These are phyloP conservation scores for Termitomyces sp. DNA, from an alignment of 768 basidiomycete genomes.

Conservation along the genomic window DNA sequence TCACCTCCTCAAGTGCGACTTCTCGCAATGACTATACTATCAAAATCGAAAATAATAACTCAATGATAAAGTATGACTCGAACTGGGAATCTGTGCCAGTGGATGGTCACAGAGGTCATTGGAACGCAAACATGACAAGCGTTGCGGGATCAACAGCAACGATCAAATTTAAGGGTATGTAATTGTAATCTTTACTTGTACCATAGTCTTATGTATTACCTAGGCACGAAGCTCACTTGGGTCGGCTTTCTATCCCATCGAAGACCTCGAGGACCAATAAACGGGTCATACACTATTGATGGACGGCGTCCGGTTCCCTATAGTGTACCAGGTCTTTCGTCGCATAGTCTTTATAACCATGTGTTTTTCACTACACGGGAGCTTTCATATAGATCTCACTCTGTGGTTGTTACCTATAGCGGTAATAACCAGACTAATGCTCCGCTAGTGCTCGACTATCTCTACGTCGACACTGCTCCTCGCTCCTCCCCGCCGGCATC, in stretches of 20 bases:
- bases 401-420: too few species aligned
- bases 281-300: slow-evolving; percentile 26
- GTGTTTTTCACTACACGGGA: slow-evolving; percentile 20
- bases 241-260: slow-evolving; percentile 20
- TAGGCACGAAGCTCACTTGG: slow-evolving; percentile 27
- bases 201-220: neutral
- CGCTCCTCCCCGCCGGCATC: too few species aligned
- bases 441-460: slow-evolving; percentile 19
- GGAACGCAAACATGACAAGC: neutral
- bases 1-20: neutral
- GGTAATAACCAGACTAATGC: slow-evolving; percentile 9
- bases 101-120: neutral
- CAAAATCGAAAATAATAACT: neutral
- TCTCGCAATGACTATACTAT: neutral
- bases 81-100: neutral
- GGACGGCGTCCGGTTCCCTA: slow-evolving; percentile 21
- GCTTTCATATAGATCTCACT: slow-evolving; percentile 15
- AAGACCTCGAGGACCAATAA: slow-evolving; percentile 11
- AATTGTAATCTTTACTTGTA: neutral
- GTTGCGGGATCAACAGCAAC: neutral
- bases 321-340: slow-evolving; percentile 17
- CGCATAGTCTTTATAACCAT: slow-evolving; percentile 21
- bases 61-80: neutral
- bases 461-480: neutral
- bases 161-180: slow-evolving; percentile 9